A percentile compares a stretch with the other conserved stretches of the same genome.
These are phyloP conservation scores for Phytophthora sp. DNA, from an alignment of 352 stramenopile species.

Conservation along the genomic window DNA sequence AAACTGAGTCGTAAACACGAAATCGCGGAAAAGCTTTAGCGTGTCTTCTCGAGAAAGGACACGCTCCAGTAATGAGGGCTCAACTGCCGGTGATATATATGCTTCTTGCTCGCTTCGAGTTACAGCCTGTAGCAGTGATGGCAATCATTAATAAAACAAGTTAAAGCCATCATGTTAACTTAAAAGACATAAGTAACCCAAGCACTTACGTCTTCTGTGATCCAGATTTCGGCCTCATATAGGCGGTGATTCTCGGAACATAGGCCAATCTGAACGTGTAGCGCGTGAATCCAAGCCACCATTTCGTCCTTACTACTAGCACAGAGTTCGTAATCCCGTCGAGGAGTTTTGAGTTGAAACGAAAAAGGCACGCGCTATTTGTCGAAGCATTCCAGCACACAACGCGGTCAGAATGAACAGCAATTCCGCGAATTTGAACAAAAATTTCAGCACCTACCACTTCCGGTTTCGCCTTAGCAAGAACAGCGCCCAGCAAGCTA, in stretches of 20 bases:
- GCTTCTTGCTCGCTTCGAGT: constrained; percentile 62
- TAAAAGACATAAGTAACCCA: background rate
- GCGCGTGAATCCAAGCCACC: constrained; percentile 80
- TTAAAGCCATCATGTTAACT: background rate
- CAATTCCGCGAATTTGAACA: background rate
- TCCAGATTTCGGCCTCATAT: constrained; percentile 85
- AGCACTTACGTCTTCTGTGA: constrained; percentile 79
- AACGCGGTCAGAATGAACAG: constrained; percentile 5
- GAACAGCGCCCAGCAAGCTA: constrained; percentile 74
- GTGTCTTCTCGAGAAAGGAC: constrained; percentile 79
- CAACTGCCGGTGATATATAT: constrained; percentile 41
- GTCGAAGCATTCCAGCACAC: background rate
- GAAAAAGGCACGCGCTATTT: constrained; percentile 68
- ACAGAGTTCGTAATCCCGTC: constrained; percentile 79
- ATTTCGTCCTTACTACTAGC: constrained; percentile 82
- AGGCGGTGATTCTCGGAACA: constrained; percentile 81
- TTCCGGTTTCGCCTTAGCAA: constrained; percentile 79
- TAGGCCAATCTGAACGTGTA: constrained; percentile 83
- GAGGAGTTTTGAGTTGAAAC: constrained; percentile 81
- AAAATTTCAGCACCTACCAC: constrained; percentile 51
- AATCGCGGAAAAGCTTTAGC: constrained; percentile 84
- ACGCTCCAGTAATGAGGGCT: constrained; percentile 70
- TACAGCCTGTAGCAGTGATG: constrained; percentile 48
- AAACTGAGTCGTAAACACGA: constrained; percentile 64
- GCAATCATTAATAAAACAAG: background rate